Base-by-base conservation (phyloP, 2,329 filamentous ascomycete genomes). In the Pseudogymnoascus sp. region DNA sequence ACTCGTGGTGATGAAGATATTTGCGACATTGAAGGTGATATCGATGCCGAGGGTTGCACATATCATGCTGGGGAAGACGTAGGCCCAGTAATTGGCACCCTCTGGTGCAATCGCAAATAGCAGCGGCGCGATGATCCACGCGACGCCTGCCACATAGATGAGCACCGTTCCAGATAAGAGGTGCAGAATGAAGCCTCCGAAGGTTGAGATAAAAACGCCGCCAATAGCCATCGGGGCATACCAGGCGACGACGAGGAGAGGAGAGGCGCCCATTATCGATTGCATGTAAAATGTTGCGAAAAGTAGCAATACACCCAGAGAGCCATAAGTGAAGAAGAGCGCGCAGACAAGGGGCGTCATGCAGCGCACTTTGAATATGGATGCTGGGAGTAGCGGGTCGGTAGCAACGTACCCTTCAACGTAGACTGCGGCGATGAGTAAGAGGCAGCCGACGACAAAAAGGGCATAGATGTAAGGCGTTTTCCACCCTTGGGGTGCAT, bases 1-100 rank as follows among this genome's bases (percentile, higher is more conserved):
- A 12, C 81, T 83, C 0, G 88, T 91, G 0, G 88, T 91, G 71
- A 91, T 88, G 73, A 89, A 92, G 63, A 92, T 82, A 68, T 88
- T 92, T 16, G 86, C 83, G 1, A 92, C 81, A 69, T 87, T 90
- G 74, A 87, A 92, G 6, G 84, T 85, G 60, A 92, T 84, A 68
- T 93, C 89, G 63, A 92, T 85, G 16, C 86, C 88, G 35, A 92
- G 77, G 0, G 89, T 92, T 11, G 80, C 81, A 64, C 85, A 83
- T 3, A 87, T 71, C 85, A 88, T 88, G 60, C 83, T 76, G 0
- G 88, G 86, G 68, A 92, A 90, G 20, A 90, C 79, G 68, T 82
- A 92, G 0, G 86, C 82, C 89, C 89, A 93, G 77, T 73, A 73
- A 8, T 69, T 67, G 3, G 66, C 70, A 12, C 66, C 66, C 20